Evolutionary conservation across 2,329 filamentous ascomycete genomes (phyloP), one percentile per base, ranked within the genome.

Genomic region (Monilinia fructigena): DNA sequence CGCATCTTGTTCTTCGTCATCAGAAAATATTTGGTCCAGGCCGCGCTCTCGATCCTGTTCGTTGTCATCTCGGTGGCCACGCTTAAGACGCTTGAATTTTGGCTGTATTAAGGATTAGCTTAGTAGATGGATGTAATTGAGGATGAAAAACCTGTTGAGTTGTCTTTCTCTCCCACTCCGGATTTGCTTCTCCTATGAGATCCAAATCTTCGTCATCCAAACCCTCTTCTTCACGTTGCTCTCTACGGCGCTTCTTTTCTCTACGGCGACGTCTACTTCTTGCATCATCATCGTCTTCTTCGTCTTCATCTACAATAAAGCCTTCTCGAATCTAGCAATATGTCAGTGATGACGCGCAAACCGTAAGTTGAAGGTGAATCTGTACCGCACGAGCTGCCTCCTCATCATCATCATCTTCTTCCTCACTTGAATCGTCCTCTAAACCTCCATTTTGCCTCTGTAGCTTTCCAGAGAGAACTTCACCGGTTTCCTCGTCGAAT

Each of bases 131-230:
- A 18, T 31, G 18, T 47, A 5, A 18, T 16, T 31, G 12, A 55
- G 18, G 28, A 40, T 50, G 72, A 40, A 82, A 71, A 85, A 93
- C 91, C 85, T 94, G 87, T 70, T 88, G 79, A 56, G 87, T 82
- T 40, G 87, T 81, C 73, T 88, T 87, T 26, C 86, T 85, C 73
- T 90, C 85, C 76, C 86, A 86, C 69, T 88, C 89, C 1, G 89
- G 88, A 70, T 89, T 87, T 70, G 89, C 88, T 76, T 96, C 91
- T 62, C 93, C 93, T 72, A 99, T 97, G 66, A 99, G 83, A 76
- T 98, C 95, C 67, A 99, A 80, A 82, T 99, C 95, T 77, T 99
- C 95, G 72, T 97, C 94, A 73, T 98, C 95, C 11, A 99, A 86
- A 68, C 82, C 82, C 68, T 92, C 91, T 68, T 94, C 93, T 75